Evolutionary conservation across 148 eudicot species (phyloP), one percentile per base, ranked within the genome.

Genomic region (Cornus kousa): DNA sequence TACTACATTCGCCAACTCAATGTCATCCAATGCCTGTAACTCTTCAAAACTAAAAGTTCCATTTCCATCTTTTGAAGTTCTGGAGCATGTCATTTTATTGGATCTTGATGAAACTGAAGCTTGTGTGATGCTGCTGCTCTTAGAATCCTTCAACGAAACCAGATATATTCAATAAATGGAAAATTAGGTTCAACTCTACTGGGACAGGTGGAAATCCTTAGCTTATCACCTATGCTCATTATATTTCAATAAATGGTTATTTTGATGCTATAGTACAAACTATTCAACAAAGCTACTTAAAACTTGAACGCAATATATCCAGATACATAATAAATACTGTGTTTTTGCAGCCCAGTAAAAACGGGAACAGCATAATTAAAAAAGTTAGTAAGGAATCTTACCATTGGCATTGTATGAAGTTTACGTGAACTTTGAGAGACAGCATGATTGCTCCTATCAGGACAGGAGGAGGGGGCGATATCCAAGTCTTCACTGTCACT

Each of bases 1-100:
- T 59, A 97, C 98, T 40, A 90, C 88, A 87, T 97, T 97, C 81
- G 99, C 99, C 89, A 97, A 91, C 83, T 94, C 97, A 78, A 88
- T 64, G 76, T 97, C 98, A 83, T 97, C 99, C 87, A 97, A 81
- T 74, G 81, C 81, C 83, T 92, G 90, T 80, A 97, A 83, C 82
- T 91, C 92, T 78, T 91, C 92, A 72, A 84, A 92, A 57, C 80
- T 88, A 77, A 92, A 85, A 75, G 93, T 86, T 84, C 79, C 85
- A 39, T 77, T 67, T 53, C 73, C 80, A 72, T 72, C 84, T 48
- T 82, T 77, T 48, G 77, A 72, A 73, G 71, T 68, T 78, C 68
- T 73, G 78, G 76, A 74, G 70, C 74, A 75, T 64, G 75, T 76
- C 78, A 59, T 85, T 83, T 87, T 87, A 60, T 74, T 83, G 81